phyloP scores from a whole-genome alignment of 2,329 filamentous ascomycete genomes.

The Didymella glomerata region DNA sequence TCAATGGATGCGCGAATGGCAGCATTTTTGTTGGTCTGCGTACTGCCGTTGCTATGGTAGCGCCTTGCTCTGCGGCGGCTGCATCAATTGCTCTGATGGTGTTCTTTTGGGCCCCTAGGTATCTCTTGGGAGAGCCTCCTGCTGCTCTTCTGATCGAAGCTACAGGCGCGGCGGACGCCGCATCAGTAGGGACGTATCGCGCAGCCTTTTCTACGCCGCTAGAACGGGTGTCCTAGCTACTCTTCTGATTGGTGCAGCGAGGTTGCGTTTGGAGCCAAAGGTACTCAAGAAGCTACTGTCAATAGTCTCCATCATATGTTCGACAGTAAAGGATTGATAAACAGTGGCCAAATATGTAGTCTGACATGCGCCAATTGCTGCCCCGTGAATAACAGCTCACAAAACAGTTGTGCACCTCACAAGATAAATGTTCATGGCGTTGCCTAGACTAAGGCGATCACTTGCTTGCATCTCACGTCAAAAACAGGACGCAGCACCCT shows the following conservation, averaged over 20 bases:
- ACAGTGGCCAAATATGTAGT: no score
- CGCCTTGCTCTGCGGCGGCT: constrained; percentile 38
- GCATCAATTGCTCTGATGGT: constrained; percentile 42
- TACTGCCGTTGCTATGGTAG: constrained; percentile 40
- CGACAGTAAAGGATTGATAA: no score
- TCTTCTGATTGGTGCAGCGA: background rate
- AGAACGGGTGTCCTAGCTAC: constrained; percentile 29
- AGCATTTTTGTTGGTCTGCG: constrained; percentile 42
- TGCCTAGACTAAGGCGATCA: background rate
- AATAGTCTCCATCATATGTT: no score
- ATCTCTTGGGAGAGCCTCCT: constrained; percentile 41
- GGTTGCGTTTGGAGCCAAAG: background rate
- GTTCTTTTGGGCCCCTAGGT: constrained; percentile 37
- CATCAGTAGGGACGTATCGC: constrained; percentile 33
- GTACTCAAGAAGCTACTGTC: background rate
- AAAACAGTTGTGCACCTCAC: no score
- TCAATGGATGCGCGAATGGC: constrained; percentile 45
- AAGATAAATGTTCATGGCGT: no score
- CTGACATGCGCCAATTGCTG: no score
- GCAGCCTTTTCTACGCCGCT: constrained; percentile 44
- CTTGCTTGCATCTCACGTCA: background rate
- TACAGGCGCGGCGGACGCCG: constrained; percentile 24
- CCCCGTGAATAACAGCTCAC: no score
- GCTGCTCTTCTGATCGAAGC: constrained; percentile 40
- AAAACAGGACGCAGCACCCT: background rate